Base-by-base conservation (phyloP, 1,139 yeast genomes). In the Saccharomyces pastorianus region DNA sequence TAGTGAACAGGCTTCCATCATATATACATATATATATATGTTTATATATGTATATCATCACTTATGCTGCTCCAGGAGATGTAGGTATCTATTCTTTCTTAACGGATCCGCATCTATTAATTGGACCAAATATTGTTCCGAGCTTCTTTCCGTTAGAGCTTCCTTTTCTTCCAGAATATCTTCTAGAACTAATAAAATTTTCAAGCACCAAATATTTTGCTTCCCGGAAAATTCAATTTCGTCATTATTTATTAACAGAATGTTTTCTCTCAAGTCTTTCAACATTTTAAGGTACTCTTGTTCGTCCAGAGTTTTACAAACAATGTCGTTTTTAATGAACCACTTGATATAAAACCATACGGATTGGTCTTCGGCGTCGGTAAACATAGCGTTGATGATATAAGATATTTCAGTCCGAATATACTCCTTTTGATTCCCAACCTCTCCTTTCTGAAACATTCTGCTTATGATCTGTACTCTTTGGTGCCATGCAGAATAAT, bases 401-500 rank as follows among this genome's bases (percentile, higher is more conserved):
- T 87, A 77, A 11, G 79, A 79, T 46, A 90, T 71, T 66, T 93
- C 99, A 38, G 75, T 73, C 0, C 62, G 58, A 17, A 89, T 66
- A 50, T 84, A 77, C 1, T 60, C 59, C 47, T 53, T 58, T 50
- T 58, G 62, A 47, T 67, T 64, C 0, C 61, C 56, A 5, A 64
- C 61, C 38, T 71, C 66, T 44, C 65, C 61, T 8, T 56, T 59
- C 3, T 62, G 61, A 42, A 83, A 76, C 49, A 86, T 69, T 53
- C 71, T 72, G 1, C 85, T 83, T 13, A 90, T 78, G 56, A 91
- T 72, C 58, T 82, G 83, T 7, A 90, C 80, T 58, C 99, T 76
- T 67, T 89, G 88, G 70, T 93, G 97, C 96, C 97, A 91, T 11
- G 99, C 98, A 1, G 96, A 88, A 66, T 86, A 93, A 68, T 93